Evolutionary conservation across 441 rosid species (phyloP), one percentile per base, ranked within the genome.

Genomic region (Flueggea neowawraea): DNA sequence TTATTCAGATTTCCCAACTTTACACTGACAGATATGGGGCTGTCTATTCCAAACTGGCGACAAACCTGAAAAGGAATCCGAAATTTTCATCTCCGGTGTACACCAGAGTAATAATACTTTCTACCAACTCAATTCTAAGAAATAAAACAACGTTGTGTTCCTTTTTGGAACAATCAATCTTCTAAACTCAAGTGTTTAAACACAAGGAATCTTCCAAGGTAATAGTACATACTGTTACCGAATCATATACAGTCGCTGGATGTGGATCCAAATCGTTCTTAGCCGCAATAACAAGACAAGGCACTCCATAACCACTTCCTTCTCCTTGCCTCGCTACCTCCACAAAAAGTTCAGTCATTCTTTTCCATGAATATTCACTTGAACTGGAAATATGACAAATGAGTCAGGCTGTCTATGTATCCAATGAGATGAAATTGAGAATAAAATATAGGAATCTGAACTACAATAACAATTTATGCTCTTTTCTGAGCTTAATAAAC

Each of bases 1-100:
- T 73, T 85, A 80, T 74, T 86, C 64, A 81, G 75, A 70, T 91
- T 96, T 44, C 92, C 91, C 64, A 78, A 41, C 66, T 80, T 91
- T 55, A 84, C 60, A 63, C 98, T 95, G 74, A 91, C 76, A 50
- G 93, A 85, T 57, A 88, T 77, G 45, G 96, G 95, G 36, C 95
- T 85, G 73, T 88, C 98, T 65, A 95, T 85, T 76, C 99, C 98
- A 85, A 95, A 80, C 69, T 85, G 96, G 68, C 87, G 97, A 69
- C 96, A 89, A 67, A 88, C 83, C 99, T 95, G 67, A 56, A 22
- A 33, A 50, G 16, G 56, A 62, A 32, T 15, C n/a, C n/a, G n/a
- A 39, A 65, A 60, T 55, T 31, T 41, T 62, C 64, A 66, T 22
- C 28, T 22, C 28, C 28, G 2, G 28, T 22, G 28, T 22, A 22